Base-by-base conservation (phyloP, 768 basidiomycete species). In the Podaxis sp. region DNA sequence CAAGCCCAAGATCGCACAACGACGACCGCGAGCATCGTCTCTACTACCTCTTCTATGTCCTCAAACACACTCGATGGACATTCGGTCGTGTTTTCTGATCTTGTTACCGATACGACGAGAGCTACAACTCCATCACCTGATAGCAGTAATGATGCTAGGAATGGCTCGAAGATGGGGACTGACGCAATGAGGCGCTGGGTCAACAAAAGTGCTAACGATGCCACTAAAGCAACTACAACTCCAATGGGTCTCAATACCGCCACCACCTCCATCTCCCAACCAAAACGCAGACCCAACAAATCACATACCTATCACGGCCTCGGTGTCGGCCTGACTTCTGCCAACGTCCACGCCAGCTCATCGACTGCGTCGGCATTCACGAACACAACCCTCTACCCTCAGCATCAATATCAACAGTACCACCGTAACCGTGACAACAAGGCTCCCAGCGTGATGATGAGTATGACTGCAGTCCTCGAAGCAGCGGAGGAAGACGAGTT, bases 391-490 rank as follows among this genome's bases (percentile, higher is more conserved):
- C 32, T 32, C 32, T 32, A 32, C 32, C 32, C 13, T 16, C 35
- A 21, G n/a, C 27, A 56, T 11, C 40, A 56, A 2, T 36, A 51
- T 10, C 46, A 59, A 14, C 58, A 59, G 35, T 53, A 60, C 36
- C 59, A 54, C 2, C 59, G 59, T 2, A 50, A 14, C 9, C 52
- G 59, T 16, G 59, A 61, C 36, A 53, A 35, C 2, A 54, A 61
- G 7, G 32, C 18, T 37, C 21, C 73, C 1, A 75, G 77, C 62
- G 76, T 81, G 59, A 79, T 81, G 73, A 71, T 77, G 65, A 81
- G 77, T 58, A 85, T 85, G 84, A 69, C 80, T 16, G 77, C 79
- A 10, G 66, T 85, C 1, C 71, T 83, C 14, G 82, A 83, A 64
- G 82, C 81, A 61, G 82, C 85, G 55, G 83, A 85, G 61, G 73